A percentile compares a stretch with the other conserved stretches of the same genome.
phyloP scores from a whole-genome alignment of 345 rosid species.

The Eucalyptus erythrocorys region DNA sequence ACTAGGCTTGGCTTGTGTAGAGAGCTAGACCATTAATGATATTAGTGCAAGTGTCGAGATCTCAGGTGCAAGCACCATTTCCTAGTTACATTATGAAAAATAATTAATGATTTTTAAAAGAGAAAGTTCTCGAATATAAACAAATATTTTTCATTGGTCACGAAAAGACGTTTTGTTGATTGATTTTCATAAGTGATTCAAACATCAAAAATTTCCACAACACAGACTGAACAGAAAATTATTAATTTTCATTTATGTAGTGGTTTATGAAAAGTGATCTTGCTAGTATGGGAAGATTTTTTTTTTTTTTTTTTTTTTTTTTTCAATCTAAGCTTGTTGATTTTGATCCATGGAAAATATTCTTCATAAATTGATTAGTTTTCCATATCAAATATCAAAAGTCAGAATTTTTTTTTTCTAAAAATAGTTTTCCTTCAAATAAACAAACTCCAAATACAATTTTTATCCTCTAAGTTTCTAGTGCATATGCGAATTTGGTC shows the following conservation, averaged over 20 bases:
- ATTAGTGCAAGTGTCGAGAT: fast-evolving
- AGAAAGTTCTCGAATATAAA: neutral
- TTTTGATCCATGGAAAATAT: neutral
- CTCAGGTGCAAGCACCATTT: neutral
- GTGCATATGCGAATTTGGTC: neutral
- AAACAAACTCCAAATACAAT: neutral
- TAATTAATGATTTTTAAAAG: neutral
- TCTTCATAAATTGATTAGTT: neutral
- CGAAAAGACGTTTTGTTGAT: neutral
- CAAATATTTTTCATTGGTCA: neutral
- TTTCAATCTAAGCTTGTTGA: neutral
- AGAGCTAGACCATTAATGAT: neutral
- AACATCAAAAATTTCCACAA: neutral
- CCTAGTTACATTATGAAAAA: neutral
- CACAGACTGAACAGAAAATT: neutral
- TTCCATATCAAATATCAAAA: neutral
- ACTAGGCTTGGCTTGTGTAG: neutral
- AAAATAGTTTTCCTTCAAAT: neutral
- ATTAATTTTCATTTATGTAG: neutral
- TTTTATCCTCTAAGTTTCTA: neutral
- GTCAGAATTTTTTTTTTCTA: too few species aligned
- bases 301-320: neutral
- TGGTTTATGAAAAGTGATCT: neutral
- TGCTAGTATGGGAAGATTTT: fast-evolving
- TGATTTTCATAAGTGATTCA: neutral